Evolutionary conservation across 1,284 basidiomycete species (phyloP).

Genomic region (Ganoderma leucocontextum): DNA sequence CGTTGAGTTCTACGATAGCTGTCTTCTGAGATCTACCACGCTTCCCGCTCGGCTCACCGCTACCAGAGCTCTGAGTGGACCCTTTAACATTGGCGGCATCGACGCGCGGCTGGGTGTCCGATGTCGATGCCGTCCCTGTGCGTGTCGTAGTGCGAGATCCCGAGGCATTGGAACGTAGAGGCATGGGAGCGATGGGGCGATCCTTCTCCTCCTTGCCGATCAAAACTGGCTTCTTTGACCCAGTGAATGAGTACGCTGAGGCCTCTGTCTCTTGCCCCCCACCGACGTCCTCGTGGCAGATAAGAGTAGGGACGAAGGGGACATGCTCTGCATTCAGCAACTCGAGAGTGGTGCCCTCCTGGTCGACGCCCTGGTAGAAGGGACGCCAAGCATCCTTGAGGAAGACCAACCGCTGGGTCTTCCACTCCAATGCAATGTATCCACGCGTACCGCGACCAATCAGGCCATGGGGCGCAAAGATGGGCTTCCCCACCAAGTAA

Average conservation of each 20-base stretch:
- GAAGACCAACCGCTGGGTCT: constrained; percentile 8
- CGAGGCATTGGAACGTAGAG: not conserved
- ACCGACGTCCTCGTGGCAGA: not conserved
- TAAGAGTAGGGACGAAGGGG: not conserved
- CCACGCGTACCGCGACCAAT: constrained; percentile 10
- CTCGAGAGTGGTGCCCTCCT: constrained; percentile 2
- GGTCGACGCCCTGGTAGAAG: not conserved
- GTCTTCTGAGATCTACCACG: not conserved
- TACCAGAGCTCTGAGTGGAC: not conserved
- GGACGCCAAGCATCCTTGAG: constrained; percentile 16
- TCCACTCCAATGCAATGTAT: constrained; percentile 11
- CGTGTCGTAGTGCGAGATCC: not conserved
- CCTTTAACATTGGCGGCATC: too few species aligned
- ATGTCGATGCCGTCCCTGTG: not conserved
- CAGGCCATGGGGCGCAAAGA: not conserved
- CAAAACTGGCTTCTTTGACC: not conserved
- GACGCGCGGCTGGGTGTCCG: not conserved
- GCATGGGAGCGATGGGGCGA: not conserved
- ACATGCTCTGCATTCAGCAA: not conserved
- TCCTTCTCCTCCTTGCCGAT: not conserved
- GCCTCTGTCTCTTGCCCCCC: not conserved
- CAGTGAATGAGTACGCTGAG: not conserved
- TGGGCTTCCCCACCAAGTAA: constrained; percentile 1
- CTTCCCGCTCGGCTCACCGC: not conserved
- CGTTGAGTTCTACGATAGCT: not conserved